Base-by-base conservation (phyloP, 176 grass and related monocot genomes). In the Carex scoparia region DNA sequence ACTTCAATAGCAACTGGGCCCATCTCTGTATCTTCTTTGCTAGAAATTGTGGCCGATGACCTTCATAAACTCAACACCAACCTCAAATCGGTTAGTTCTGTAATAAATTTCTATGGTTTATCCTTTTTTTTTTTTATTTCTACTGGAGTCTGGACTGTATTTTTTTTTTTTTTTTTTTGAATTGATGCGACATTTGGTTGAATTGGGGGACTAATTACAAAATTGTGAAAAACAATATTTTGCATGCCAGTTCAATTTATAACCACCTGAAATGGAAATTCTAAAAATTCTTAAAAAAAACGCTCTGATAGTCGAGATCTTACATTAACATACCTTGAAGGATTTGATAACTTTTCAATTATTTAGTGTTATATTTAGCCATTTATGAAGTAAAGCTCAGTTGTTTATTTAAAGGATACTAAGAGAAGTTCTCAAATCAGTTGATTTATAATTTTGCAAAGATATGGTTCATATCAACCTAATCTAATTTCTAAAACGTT, bases 31-130 rank as follows among this genome's bases (percentile, higher is more conserved):
- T 87, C 96, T 77, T 89, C 91, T 0, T 73, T 99, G 66, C 37
- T 94, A 37, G 91, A 99, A 69, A 91, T 92, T n/a, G 93, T 99
- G 58, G 88, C 91, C 4, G 85, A 86, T 5, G 93, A 95, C 71
- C 42, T 99, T 61, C 90, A 91, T 14, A 91, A 84, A 75, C 91
- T 99, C 59, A 95, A 99, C 81, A 90, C 86, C 74, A 99, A 99
- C 84, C 87, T 99, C 27, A 95, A 99, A 86, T 90, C 93, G 78
- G 96, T 95, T 82, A 99, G 89, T 82, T 80, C 65, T 37, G 67
- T 77, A 2, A 4, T 10, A 6, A 84, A 69, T 84, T 32, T 38
- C 12, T 16, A 66, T 84, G 4, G 10, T 9, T 32, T 32, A 56
- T 55, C 10, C 23, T 54, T 28, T 56, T 23, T 23, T 23, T 23